A percentile compares a stretch with the other conserved stretches of the same genome.
phyloP scores from a whole-genome alignment of 129 eudicot genomes.

The Calendula officinalis region DNA sequence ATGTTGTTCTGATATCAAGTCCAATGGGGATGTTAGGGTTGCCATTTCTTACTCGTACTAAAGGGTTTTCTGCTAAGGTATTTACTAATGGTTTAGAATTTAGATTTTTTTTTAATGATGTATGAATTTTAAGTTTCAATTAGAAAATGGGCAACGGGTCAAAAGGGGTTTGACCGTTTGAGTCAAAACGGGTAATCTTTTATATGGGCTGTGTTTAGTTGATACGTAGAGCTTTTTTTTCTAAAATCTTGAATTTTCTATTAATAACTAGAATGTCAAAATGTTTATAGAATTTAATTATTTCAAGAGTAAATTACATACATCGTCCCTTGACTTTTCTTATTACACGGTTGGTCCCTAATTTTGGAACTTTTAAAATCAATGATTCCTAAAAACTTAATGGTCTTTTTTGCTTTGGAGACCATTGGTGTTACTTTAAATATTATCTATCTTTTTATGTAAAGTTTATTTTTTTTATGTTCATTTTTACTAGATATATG shows the following conservation, averaged over 20 bases:
- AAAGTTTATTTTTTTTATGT: background rate
- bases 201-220: background rate
- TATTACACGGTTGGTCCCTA: too few species aligned
- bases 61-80: slow-evolving; percentile 80
- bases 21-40: slow-evolving; percentile 92
- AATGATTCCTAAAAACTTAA: background rate
- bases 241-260: background rate
- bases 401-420: background rate
- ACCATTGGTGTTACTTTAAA: background rate
- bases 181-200: background rate
- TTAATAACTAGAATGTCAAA: background rate
- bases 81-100: background rate
- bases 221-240: background rate
- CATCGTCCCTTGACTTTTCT: too few species aligned
- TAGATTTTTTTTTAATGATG: background rate
- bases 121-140: slow-evolving; percentile 1
- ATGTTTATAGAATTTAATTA: too few species aligned
- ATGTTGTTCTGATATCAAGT: slow-evolving; percentile 70
- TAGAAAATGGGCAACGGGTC: background rate
- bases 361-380: background rate
- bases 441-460: background rate
- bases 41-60: slow-evolving; percentile 71
- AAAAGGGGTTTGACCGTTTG: background rate
- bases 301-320: too few species aligned
- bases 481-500: slow-evolving; percentile 55